These are phyloP conservation scores for Fusarium gaditjirri DNA, from an alignment of 2,329 filamentous ascomycete species.

Conservation along the genomic window DNA sequence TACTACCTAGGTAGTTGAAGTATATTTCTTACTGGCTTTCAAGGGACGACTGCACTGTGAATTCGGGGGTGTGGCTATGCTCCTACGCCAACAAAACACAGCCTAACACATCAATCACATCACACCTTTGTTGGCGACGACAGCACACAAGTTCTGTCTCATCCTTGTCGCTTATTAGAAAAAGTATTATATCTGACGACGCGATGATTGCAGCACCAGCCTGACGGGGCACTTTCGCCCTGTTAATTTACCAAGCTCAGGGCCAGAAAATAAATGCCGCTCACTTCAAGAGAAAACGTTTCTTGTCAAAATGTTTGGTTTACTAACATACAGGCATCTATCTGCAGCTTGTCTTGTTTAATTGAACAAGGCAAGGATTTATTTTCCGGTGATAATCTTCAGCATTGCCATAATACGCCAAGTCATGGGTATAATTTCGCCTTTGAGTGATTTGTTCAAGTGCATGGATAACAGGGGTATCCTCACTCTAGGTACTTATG, in stretches of 20 bases:
- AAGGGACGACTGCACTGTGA: neutral
- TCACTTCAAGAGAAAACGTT: neutral
- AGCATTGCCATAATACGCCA: constrained; percentile 2
- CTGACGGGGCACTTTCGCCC: neutral
- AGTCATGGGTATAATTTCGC: constrained; percentile 11
- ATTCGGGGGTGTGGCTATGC: neutral
- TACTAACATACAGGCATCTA: neutral
- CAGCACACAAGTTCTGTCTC: neutral
- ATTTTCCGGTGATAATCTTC: neutral
- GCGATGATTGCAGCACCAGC: neutral
- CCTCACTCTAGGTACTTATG: constrained; percentile 27
- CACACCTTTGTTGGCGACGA: neutral
- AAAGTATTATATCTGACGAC: neutral
- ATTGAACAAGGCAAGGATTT: constrained; percentile 6
- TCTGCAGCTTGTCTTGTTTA: neutral
- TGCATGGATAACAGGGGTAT: constrained; percentile 17
- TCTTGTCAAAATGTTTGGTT: neutral
- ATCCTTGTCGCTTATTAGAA: neutral
- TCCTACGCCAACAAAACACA: neutral
- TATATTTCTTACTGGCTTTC: neutral
- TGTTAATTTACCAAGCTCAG: constrained; percentile 1
- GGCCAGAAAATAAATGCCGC: neutral
- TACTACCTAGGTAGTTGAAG: neutral
- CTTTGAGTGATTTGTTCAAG: constrained; percentile 6
- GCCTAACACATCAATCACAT: neutral